Base-by-base conservation (phyloP, 1,284 basidiomycete genomes). In the Jaminaea rosea region DNA sequence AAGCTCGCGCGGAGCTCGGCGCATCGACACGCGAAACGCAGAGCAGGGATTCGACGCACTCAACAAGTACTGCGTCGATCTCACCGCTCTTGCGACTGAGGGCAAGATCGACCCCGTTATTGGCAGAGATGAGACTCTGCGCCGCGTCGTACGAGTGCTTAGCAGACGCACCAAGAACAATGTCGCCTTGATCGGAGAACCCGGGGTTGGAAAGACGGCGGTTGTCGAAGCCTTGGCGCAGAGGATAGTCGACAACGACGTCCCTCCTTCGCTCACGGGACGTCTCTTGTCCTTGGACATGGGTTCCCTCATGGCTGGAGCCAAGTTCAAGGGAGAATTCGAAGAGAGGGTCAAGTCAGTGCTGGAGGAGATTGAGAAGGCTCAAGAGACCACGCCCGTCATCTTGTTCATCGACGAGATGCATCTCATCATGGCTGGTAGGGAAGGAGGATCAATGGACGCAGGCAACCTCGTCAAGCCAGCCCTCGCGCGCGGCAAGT, bases 291-390 rank as follows among this genome's bases (percentile, higher is more conserved):
- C 53, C 37, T 80, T 92, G 46, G 92, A 96, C 74, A 87, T 96
- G 84, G 93, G 90, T 60, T 87, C 91, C 0, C 81, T 96, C 55
- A 93, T 92, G 86, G 89, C 91, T 5, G 90, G 93, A 49, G 92
- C 90, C 29, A 91, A 89, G 75, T 93, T 88, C 79, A 90, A 89
- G 75, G 92, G 92, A 55, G 90, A 97, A 77, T 98, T 92, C 76
- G 93, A 98, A 76, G 93, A 98, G 74, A 86, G 93, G 45, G 84
- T 97, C 76, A 97, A 96, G 77, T 79, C 85, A 11, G 89, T 97
- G 54, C 78, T 97, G 47, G 69, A 75, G 74, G 94, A 98, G 76
- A 85, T 97, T 57, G 93, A 97, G 76, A 88, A 92, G 73, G 26
- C 42, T 13, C 36, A 32, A 17, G 26, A 52, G 26, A 32, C 46